Evolutionary conservation across 345 rosid genomes (phyloP).

Genomic region (Turritis glabra): DNA sequence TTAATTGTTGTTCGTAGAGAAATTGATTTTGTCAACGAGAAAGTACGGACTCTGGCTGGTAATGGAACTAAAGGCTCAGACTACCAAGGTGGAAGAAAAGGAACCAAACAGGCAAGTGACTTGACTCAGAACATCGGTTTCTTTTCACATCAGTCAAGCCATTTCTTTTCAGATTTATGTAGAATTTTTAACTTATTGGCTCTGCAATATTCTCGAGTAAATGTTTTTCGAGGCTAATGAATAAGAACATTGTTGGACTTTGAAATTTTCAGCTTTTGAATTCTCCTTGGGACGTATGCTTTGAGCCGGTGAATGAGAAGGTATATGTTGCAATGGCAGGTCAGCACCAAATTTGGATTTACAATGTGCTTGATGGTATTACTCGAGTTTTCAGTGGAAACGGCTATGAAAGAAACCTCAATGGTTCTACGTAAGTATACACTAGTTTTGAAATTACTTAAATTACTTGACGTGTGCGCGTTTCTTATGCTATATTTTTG

Average conservation of each 20-base stretch:
- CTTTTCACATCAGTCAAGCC: too few relatives aligned
- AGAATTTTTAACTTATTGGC: neutral
- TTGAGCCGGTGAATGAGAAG: constrained; percentile 63
- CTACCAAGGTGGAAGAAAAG: constrained; percentile 77
- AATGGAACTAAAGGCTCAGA: constrained; percentile 96
- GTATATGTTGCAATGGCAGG: constrained; percentile 96
- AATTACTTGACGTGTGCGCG: neutral
- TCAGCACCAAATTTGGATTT: constrained; percentile 95
- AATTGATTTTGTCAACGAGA: constrained; percentile 84
- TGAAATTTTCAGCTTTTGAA: constrained; percentile 64
- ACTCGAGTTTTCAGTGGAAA: constrained; percentile 86
- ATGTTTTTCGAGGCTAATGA: neutral
- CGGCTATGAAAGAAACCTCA: constrained; percentile 89
- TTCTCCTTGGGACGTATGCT: constrained; percentile 97
- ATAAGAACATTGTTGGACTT: constrained; percentile 15
- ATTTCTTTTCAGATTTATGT: neutral
- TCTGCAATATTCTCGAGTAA: neutral
- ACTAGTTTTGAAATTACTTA: neutral
- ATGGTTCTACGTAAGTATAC: constrained; percentile 68
- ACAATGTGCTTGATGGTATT: constrained; percentile 60
- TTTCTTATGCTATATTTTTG: neutral
- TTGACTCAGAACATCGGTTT: neutral
- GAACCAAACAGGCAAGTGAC: constrained; percentile 65
- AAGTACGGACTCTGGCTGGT: constrained; percentile 81
- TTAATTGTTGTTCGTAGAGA: constrained; percentile 49